phyloP scores from a whole-genome alignment of 495 filamentous ascomycete genomes.

The Aspergillus indologenus region DNA sequence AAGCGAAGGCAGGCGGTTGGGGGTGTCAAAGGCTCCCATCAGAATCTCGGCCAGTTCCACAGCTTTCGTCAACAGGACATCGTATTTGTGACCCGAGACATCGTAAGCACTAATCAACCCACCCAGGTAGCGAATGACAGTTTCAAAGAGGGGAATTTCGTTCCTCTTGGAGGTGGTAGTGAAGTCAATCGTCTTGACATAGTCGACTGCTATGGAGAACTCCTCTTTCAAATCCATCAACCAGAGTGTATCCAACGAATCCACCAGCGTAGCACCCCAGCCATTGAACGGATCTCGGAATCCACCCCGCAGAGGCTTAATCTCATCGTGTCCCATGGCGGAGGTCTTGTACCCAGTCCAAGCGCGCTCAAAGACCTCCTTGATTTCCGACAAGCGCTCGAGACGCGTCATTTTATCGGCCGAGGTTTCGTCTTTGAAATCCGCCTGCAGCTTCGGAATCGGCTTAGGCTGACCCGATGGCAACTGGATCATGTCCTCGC shows the following conservation, averaged over 20 bases:
- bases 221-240: slow-evolving; percentile 91
- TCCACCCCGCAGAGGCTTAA: slow-evolving; percentile 61
- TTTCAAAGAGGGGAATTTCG: slow-evolving; percentile 81
- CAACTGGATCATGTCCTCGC: slow-evolving; percentile 66
- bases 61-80: slow-evolving; percentile 77
- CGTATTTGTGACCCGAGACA: slow-evolving; percentile 65
- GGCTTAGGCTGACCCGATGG: slow-evolving; percentile 65
- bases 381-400: slow-evolving; percentile 60
- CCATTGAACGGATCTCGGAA: slow-evolving; percentile 78
- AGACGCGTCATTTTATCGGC: slow-evolving; percentile 59
- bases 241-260: slow-evolving; percentile 92
- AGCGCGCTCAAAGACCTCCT: slow-evolving; percentile 63
- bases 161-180: slow-evolving; percentile 63
- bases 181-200: slow-evolving; percentile 82
- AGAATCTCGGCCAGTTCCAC: slow-evolving; percentile 83
- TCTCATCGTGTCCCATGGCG: slow-evolving; percentile 79
- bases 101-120: slow-evolving; percentile 82
- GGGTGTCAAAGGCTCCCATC: slow-evolving; percentile 92
- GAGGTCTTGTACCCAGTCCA: slow-evolving; percentile 72
- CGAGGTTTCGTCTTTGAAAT: slow-evolving; percentile 62
- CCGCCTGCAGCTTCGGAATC: slow-evolving; percentile 74
- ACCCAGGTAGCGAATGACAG: slow-evolving; percentile 81
- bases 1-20: slow-evolving; percentile 89
- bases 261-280: slow-evolving; percentile 93
- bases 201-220: slow-evolving; percentile 79